These are phyloP conservation scores for Punctularia strigosozonata DNA, from an alignment of 768 basidiomycete genomes.

Conservation along the genomic window DNA sequence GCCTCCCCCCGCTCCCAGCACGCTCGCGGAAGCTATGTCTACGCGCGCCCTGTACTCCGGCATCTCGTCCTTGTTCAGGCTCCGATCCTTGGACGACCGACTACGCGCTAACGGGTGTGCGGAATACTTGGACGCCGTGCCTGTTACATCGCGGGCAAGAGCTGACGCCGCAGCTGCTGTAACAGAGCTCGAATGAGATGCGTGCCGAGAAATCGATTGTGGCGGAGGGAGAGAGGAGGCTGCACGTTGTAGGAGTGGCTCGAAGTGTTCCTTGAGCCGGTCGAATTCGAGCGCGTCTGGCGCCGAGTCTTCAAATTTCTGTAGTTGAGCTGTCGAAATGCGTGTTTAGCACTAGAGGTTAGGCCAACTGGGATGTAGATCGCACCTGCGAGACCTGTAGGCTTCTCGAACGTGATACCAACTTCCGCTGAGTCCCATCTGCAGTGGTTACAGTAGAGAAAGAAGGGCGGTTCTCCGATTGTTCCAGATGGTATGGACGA, in stretches of 20 bases:
- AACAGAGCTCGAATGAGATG: slow-evolving; percentile 67
- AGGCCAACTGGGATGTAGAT: slow-evolving; percentile 1
- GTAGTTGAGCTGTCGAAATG: slow-evolving; percentile 64
- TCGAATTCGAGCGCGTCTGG: slow-evolving; percentile 87
- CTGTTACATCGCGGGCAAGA: slow-evolving; percentile 78
- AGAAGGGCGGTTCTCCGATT: slow-evolving; percentile 80
- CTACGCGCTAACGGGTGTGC: slow-evolving; percentile 45
- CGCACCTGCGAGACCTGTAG: slow-evolving; percentile 87
- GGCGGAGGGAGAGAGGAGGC: slow-evolving; percentile 56
- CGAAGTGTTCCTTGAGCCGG: slow-evolving; percentile 91
- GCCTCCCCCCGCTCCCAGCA: slow-evolving; percentile 44
- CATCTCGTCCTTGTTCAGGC: slow-evolving; percentile 66
- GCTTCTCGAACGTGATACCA: slow-evolving; percentile 91
- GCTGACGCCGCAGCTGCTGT: slow-evolving; percentile 85
- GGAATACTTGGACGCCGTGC: slow-evolving; percentile 70
- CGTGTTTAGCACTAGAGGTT: neutral
- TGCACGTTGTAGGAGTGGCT: slow-evolving; percentile 83
- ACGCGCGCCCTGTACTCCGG: slow-evolving; percentile 63
- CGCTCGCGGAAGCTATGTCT: slow-evolving; percentile 46
- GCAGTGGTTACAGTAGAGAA: slow-evolving; percentile 85
- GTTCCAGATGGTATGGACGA: slow-evolving; percentile 37
- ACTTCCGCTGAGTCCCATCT: slow-evolving; percentile 92
- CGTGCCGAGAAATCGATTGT: slow-evolving; percentile 51
- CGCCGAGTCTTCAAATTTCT: slow-evolving; percentile 79
- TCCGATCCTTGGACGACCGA: slow-evolving; percentile 45